phyloP scores from a whole-genome alignment of 192 early-diverging fungal genomes.

The Linnemannia zychae region DNA sequence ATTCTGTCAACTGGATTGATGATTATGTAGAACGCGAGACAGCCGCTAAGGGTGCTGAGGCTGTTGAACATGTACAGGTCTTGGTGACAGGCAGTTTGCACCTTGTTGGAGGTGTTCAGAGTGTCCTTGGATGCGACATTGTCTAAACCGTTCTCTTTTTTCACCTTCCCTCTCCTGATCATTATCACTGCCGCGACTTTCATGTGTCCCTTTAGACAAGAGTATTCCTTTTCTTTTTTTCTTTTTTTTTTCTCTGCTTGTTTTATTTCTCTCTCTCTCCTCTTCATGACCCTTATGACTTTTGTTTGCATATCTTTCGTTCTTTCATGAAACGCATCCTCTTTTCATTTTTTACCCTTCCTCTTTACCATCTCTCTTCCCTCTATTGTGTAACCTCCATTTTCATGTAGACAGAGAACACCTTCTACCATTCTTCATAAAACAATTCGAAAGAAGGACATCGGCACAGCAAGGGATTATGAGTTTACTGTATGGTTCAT shows the following conservation, averaged over 20 bases:
- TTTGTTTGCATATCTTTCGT: not conserved
- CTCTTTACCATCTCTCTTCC: too few relatives aligned
- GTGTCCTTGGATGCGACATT: constrained; percentile 73
- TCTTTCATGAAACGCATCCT: not conserved
- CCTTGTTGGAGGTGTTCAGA: constrained; percentile 88
- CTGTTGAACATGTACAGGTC: constrained; percentile 63
- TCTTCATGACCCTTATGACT: not conserved
- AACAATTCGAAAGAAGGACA: not conserved
- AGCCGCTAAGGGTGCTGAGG: not conserved
- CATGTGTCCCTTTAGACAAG: not conserved
- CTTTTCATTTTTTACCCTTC: not conserved
- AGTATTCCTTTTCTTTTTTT: not conserved
- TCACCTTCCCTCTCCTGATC: too few relatives aligned
- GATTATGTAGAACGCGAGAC: constrained; percentile 34
- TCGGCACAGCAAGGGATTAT: not conserved
- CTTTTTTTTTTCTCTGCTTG: too few relatives aligned
- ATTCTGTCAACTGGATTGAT: constrained; percentile 71
- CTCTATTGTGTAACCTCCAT: not conserved
- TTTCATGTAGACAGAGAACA: not conserved
- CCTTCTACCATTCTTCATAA: not conserved
- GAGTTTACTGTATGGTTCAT: not conserved
- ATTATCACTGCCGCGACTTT: not conserved
- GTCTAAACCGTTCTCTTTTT: constrained; percentile 14
- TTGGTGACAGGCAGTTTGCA: constrained; percentile 95
- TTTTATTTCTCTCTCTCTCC: not conserved